Percentiles rank a stretch among this genome's conserved stretches.
phyloP scores from a whole-genome alignment of 495 filamentous ascomycete species.

The Xylaria sp. region DNA sequence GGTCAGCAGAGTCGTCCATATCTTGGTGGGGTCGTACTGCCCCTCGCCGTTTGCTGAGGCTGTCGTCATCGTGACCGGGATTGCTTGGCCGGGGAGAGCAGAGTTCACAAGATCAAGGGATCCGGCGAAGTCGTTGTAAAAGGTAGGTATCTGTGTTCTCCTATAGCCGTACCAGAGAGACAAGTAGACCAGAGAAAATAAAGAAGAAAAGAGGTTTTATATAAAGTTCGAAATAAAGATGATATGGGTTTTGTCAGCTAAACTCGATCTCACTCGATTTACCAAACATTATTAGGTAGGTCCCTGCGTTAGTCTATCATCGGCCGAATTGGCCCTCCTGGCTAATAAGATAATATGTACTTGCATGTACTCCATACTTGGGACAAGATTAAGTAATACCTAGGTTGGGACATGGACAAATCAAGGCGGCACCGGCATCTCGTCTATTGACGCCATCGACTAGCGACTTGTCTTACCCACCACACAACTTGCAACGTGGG shows the following conservation, averaged over 20 bases:
- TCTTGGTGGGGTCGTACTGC: slow-evolving; percentile 44
- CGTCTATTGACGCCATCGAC: slow-evolving; percentile 23
- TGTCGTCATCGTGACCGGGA: slow-evolving; percentile 25
- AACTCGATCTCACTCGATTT: background rate
- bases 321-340: background rate
- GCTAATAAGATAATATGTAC: background rate
- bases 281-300: slow-evolving; percentile 10
- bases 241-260: slow-evolving; percentile 5
- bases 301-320: background rate
- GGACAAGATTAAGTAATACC: background rate
- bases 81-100: background rate
- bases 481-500: slow-evolving; percentile 19
- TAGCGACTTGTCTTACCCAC: slow-evolving; percentile 18
- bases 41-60: slow-evolving; percentile 22
- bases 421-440: slow-evolving; percentile 6
- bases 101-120: background rate
- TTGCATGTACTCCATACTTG: slow-evolving; percentile 1
- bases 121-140: background rate
- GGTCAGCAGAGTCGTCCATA: slow-evolving; percentile 51
- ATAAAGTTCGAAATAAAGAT: background rate
- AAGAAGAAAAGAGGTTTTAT: background rate
- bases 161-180: background rate
- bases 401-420: background rate
- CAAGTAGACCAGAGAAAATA: background rate
- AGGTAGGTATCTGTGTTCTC: background rate